Percentiles rank a stretch among this genome's conserved stretches.
Conservation (phyloP, 176 grass and related monocot genomes). For the Oryza punctata region DNA sequence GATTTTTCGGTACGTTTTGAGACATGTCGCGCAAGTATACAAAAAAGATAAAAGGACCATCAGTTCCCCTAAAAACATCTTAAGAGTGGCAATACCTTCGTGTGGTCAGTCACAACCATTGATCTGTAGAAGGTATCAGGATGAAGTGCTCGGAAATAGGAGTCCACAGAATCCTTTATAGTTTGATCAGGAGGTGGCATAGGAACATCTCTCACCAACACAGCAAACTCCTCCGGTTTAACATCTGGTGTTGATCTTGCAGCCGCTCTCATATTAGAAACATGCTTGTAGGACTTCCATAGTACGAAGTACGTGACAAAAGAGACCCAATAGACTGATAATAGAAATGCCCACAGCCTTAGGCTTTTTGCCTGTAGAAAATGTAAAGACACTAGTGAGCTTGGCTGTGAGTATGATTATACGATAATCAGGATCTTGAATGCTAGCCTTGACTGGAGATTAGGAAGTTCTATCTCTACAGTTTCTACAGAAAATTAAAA, state of each 20-base stretch:
- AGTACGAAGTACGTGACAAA: slow-evolving; percentile 84
- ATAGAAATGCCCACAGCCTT: slow-evolving; percentile 87
- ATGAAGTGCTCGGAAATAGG: slow-evolving; percentile 80
- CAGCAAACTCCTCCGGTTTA: slow-evolving; percentile 75
- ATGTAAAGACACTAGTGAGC: slow-evolving; percentile 14
- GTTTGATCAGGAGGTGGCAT: slow-evolving; percentile 46
- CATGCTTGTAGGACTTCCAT: slow-evolving; percentile 89
- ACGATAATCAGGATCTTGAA: not conserved
- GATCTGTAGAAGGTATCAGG: slow-evolving; percentile 83
- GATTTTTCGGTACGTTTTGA: not conserved
- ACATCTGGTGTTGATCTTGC: slow-evolving; percentile 60
- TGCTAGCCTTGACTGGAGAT: not conserved
- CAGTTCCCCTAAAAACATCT: not conserved
- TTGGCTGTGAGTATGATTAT: not conserved
- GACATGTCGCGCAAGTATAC: slow-evolving; percentile 5
- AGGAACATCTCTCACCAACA: slow-evolving; percentile 84
- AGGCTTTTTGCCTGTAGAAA: slow-evolving; percentile 24
- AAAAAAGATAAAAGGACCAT: not conserved
- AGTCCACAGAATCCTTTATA: slow-evolving; percentile 79
- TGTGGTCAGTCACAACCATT: slow-evolving; percentile 72
- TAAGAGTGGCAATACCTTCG: slow-evolving; percentile 48
- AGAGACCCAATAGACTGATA: slow-evolving; percentile 80
- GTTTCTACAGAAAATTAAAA: not conserved
- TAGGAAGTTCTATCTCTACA: not conserved
- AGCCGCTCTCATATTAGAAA: slow-evolving; percentile 67